Evolutionary conservation across 169 alveolate species (phyloP).

Genomic region (Perkinsus chesapeaki): DNA sequence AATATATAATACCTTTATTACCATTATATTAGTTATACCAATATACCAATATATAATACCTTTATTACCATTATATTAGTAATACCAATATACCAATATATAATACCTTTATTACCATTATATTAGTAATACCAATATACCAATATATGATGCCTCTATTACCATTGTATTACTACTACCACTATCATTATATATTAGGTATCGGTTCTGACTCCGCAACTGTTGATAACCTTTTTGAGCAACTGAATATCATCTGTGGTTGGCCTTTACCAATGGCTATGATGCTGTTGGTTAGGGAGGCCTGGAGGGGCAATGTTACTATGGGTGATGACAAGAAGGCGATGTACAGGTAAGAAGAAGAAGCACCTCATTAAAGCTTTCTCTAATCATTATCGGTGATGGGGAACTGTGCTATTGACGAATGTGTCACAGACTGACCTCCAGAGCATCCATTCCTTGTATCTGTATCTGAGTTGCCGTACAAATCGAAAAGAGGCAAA

Average conservation of each 20-base stretch:
- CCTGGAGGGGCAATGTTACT: conserved; percentile 15
- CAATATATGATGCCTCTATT: no score
- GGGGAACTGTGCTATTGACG: neutral
- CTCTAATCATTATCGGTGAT: neutral
- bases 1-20: no score
- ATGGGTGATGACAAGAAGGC: conserved; percentile 14
- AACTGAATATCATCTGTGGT: neutral
- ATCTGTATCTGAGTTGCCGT: neutral
- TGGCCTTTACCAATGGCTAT: conserved; percentile 28
- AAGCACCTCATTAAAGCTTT: neutral
- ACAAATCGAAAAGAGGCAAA: neutral
- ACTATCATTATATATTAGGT: conserved; percentile 1
- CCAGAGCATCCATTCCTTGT: no score
- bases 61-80: no score
- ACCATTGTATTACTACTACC: no score
- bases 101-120: no score
- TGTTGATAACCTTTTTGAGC: conserved; percentile 26
- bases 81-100: no score
- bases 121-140: no score
- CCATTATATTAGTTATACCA: no score
- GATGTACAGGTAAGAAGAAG: neutral
- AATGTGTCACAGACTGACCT: no score
- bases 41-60: no score
- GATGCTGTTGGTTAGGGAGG: conserved; percentile 35
- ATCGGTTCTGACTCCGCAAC: conserved; percentile 21